A percentile compares a stretch with the other conserved stretches of the same genome.
phyloP scores from a whole-genome alignment of 1,284 basidiomycete genomes.

The Porogramme epimiltina region DNA sequence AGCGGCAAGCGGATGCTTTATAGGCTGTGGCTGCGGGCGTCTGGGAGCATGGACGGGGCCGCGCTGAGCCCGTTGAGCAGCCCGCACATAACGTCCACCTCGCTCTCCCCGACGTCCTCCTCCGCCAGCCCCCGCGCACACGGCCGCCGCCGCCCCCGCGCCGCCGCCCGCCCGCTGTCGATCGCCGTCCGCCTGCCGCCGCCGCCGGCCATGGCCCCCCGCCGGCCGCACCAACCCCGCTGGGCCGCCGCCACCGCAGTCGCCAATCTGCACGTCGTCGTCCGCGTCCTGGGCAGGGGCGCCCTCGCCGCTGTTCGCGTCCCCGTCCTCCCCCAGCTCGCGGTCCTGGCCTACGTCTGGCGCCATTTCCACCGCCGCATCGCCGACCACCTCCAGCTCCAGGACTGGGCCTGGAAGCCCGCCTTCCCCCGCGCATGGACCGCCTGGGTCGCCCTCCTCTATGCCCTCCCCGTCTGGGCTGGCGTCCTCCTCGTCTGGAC shows the following conservation, averaged over 20 bases:
- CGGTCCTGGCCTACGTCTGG: background rate
- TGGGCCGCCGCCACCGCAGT: background rate
- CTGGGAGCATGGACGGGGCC: too few relatives aligned
- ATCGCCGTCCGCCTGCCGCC: too few relatives aligned
- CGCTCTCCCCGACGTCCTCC: too few relatives aligned
- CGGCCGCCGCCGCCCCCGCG: too few relatives aligned
- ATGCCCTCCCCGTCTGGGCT: slow-evolving; percentile 21
- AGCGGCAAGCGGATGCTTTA: too few relatives aligned
- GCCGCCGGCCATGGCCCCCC: too few relatives aligned
- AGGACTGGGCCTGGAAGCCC: slow-evolving; percentile 18
- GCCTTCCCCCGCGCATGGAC: slow-evolving; percentile 24
- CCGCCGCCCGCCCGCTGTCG: too few relatives aligned
- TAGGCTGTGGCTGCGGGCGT: too few relatives aligned
- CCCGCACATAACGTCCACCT: too few relatives aligned
- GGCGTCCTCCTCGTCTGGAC: slow-evolving; percentile 21
- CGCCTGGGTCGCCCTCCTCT: slow-evolving; percentile 22
- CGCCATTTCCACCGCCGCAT: slow-evolving; percentile 2
- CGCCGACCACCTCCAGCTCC: slow-evolving; percentile 4
- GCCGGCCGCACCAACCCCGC: too few relatives aligned
- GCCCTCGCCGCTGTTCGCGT: slow-evolving; percentile 6
- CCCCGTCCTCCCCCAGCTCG: slow-evolving; percentile 17
- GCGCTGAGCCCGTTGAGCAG: too few relatives aligned
- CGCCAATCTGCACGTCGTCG: background rate
- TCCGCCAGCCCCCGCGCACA: too few relatives aligned
- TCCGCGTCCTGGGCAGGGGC: slow-evolving; percentile 4